These are phyloP conservation scores for Fusarium mangiferae DNA, from an alignment of 2,329 filamentous ascomycete genomes.

Conservation along the genomic window DNA sequence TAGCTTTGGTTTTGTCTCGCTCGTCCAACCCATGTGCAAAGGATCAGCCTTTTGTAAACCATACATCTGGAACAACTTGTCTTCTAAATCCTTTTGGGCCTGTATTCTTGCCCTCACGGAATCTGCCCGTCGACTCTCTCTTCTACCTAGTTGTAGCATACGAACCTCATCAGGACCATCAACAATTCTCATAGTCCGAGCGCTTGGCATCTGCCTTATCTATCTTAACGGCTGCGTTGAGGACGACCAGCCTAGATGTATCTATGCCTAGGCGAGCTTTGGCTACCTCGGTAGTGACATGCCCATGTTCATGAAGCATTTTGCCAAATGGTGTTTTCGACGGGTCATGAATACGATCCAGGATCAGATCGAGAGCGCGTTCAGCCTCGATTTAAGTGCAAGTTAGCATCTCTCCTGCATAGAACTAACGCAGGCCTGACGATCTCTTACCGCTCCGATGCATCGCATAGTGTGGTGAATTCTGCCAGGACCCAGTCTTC, in stretches of 20 bases:
- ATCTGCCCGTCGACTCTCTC: conserved; percentile 64
- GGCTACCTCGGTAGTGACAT: conserved; percentile 91
- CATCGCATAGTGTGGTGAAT: conserved; percentile 98
- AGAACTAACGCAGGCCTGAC: too few species aligned
- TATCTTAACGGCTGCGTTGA: conserved; percentile 96
- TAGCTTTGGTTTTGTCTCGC: too few species aligned
- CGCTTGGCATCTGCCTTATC: conserved; percentile 85
- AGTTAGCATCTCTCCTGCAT: conserved; percentile 16
- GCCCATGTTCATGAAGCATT: conserved; percentile 83
- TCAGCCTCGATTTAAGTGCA: conserved; percentile 67
- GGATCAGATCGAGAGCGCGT: conserved; percentile 91
- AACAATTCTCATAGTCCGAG: conserved; percentile 84
- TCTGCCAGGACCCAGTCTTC: conserved; percentile 91
- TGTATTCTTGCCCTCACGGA: too few species aligned
- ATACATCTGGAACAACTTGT: too few species aligned
- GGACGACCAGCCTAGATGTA: conserved; percentile 84
- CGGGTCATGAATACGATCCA: conserved; percentile 92
- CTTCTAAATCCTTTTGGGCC: too few species aligned
- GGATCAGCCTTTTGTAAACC: too few species aligned
- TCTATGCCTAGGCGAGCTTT: conserved; percentile 94
- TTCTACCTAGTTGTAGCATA: conserved; percentile 80
- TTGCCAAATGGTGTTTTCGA: conserved; percentile 92
- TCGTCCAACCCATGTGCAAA: too few species aligned
- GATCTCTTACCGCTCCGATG: conserved; percentile 76
- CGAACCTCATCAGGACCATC: conserved; percentile 98